These are phyloP conservation scores for Buxus sempervirens DNA, from an alignment of 164 flowering plant genomes.

Conservation along the genomic window DNA sequence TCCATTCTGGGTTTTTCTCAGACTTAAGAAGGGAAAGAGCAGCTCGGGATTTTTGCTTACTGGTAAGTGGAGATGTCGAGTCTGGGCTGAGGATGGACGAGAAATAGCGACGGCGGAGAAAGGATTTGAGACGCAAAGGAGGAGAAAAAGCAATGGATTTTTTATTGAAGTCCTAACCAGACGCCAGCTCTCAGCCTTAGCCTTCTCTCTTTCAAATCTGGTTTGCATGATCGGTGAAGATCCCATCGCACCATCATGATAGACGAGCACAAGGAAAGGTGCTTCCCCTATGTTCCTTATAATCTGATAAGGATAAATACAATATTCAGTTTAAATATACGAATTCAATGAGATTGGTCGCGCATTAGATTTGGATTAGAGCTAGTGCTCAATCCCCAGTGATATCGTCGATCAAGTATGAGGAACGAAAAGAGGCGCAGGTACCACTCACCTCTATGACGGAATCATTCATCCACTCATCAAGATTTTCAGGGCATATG, in stretches of 20 bases:
- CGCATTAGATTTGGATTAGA: neutral
- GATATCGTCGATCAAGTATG: too few species aligned
- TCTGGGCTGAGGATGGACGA: too few species aligned
- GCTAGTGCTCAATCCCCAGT: too few species aligned
- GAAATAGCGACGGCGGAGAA: too few species aligned
- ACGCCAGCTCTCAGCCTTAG: constrained; percentile 21
- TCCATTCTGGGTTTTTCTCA: too few species aligned
- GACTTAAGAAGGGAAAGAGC: too few species aligned
- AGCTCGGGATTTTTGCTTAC: too few species aligned
- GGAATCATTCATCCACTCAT: constrained; percentile 27
- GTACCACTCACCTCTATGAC: constrained; percentile 25
- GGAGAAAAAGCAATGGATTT: too few species aligned
- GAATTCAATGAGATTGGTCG: neutral
- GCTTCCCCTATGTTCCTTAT: constrained; percentile 30
- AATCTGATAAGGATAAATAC: constrained; percentile 22
- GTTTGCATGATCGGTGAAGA: neutral
- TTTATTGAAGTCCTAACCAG: too few species aligned
- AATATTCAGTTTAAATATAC: neutral
- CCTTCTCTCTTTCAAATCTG: constrained; percentile 24
- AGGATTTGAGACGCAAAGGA: too few species aligned
- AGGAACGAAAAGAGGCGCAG: too few species aligned
- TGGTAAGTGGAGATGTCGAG: too few species aligned
- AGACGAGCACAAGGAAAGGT: constrained; percentile 34
- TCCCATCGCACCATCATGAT: constrained; percentile 8
- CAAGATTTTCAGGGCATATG: constrained; percentile 17